Conservation (phyloP, 306 rosid species). For the Carpinus fangiana region DNA sequence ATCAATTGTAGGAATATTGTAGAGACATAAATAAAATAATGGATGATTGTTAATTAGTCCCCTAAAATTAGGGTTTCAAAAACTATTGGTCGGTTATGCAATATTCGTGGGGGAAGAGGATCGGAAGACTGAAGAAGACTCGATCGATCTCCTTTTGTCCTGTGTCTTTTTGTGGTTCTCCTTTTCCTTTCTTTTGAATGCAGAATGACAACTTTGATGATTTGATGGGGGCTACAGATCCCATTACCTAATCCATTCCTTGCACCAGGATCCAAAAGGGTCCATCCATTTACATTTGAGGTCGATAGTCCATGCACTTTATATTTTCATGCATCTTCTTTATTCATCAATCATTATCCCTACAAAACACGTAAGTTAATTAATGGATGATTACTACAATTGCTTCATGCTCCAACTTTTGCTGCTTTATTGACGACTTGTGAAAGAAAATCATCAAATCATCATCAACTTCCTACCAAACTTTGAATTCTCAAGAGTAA, state of each 20-base stretch:
- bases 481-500: background rate
- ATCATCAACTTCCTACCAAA: background rate
- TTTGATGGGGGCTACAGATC: constrained; percentile 67
- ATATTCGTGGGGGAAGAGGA: constrained; percentile 5
- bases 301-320: constrained; percentile 4
- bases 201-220: constrained; percentile 31
- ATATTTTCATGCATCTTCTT: constrained; percentile 23
- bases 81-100: background rate
- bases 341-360: constrained; percentile 21
- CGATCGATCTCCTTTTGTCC: background rate
- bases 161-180: background rate
- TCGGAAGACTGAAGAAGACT: background rate
- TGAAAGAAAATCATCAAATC: background rate
- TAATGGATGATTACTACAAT: background rate
- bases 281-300: constrained; percentile 26
- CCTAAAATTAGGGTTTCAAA: background rate
- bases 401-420: background rate
- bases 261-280: constrained; percentile 44
- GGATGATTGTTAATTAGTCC: background rate
- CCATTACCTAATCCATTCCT: constrained; percentile 31
- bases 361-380: background rate
- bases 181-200: background rate
- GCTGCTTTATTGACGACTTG: background rate
- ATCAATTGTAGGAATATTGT: no score
- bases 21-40: background rate